Conservation (phyloP, 371 early-diverging fungal species). For the Syncephalis fuscata region DNA sequence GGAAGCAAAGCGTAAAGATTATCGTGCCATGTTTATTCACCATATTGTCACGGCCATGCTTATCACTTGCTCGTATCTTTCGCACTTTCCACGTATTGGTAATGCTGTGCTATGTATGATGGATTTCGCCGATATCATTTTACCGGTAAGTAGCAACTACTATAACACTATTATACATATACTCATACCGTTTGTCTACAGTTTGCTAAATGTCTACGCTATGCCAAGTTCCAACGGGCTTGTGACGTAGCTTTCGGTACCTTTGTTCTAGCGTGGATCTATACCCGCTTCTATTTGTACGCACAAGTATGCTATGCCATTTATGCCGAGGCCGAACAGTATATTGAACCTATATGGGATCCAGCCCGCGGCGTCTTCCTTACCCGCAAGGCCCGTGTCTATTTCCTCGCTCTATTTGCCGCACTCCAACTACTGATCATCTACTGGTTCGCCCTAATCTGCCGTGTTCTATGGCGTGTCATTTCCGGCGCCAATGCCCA, state of each 20-base stretch:
- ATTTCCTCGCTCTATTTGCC: constrained; percentile 38
- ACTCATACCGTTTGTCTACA: constrained; percentile 6
- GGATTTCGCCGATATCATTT: constrained; percentile 69
- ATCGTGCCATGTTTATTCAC: constrained; percentile 54
- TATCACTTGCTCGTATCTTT: constrained; percentile 43
- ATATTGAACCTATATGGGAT: constrained; percentile 31
- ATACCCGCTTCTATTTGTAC: constrained; percentile 52
- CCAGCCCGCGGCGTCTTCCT: constrained; percentile 42
- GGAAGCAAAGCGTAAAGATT: constrained; percentile 68
- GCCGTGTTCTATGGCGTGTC: constrained; percentile 8
- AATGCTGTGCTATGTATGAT: constrained; percentile 60
- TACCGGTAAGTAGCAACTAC: constrained; percentile 25
- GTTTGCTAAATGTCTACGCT: constrained; percentile 59
- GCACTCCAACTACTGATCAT: constrained; percentile 45
- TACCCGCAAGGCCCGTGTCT: constrained; percentile 22
- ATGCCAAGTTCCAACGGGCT: constrained; percentile 29
- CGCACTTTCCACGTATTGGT: constrained; percentile 64
- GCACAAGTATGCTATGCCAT: constrained; percentile 31
- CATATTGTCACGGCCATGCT: constrained; percentile 59
- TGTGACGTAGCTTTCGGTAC: constrained; percentile 57
- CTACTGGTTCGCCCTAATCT: constrained; percentile 65
- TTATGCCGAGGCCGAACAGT: constrained; percentile 25
- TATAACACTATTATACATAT: background rate
- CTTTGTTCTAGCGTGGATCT: constrained; percentile 65
- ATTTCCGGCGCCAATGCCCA: background rate